phyloP scores from a whole-genome alignment of 176 grass and related monocot species.

The barley (Hordeum vulgare) region DNA sequence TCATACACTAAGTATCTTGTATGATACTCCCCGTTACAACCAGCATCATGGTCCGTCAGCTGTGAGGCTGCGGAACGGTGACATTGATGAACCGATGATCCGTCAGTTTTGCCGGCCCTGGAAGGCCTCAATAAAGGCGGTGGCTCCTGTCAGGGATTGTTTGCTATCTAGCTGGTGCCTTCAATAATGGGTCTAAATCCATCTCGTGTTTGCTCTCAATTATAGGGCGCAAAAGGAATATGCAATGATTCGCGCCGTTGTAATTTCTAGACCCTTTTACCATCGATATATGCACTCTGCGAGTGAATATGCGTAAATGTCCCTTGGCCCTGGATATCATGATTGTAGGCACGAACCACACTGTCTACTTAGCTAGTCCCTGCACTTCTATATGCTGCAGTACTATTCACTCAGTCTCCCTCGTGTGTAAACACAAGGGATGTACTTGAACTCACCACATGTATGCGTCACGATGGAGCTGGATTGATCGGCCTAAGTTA shows the following conservation, averaged over 20 bases:
- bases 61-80: not conserved
- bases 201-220: constrained; percentile 26
- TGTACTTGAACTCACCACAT: not conserved
- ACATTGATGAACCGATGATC: not conserved
- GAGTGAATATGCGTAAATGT: not conserved
- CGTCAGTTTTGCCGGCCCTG: not conserved
- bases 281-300: not conserved
- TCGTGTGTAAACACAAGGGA: not conserved
- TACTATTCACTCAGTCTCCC: not conserved
- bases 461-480: not conserved
- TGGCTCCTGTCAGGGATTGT: not conserved
- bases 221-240: constrained; percentile 35
- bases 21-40: no score
- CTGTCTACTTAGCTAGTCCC: not conserved
- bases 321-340: not conserved
- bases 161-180: constrained; percentile 9
- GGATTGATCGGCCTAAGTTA: not conserved
- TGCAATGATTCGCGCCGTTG: constrained; percentile 1
- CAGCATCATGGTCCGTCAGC: no score
- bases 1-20: no score
- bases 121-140: constrained; percentile 17
- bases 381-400: not conserved
- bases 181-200: constrained; percentile 33
- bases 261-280: not conserved
- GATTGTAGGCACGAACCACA: constrained; percentile 13